Evolutionary conservation across 345 rosid species (phyloP).

Genomic region (Tarenaya hassleriana): DNA sequence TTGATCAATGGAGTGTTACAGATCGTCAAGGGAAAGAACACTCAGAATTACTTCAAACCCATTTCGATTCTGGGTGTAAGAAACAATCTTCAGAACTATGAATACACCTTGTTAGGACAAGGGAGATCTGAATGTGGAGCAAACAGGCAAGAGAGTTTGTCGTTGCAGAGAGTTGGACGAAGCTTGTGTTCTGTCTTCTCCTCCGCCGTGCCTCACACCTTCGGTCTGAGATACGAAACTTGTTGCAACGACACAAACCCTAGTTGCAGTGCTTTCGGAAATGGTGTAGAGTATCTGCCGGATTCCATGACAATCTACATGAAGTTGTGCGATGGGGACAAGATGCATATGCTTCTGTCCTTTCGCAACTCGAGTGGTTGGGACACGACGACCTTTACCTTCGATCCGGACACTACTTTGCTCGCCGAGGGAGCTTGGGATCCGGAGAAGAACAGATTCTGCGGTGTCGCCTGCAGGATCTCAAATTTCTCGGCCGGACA

Average conservation of each 20-base stretch:
- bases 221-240: slow-evolving; percentile 40
- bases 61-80: slow-evolving; percentile 56
- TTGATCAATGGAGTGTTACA: slow-evolving; percentile 60
- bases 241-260: slow-evolving; percentile 32
- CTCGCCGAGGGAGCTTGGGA: slow-evolving; percentile 84
- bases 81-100: slow-evolving; percentile 37
- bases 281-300: slow-evolving; percentile 28
- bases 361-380: slow-evolving; percentile 27
- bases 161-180: slow-evolving; percentile 19
- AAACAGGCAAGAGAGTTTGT: slow-evolving; percentile 32
- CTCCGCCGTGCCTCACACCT: slow-evolving; percentile 25
- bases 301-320: slow-evolving; percentile 35
- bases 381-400: slow-evolving; percentile 31
- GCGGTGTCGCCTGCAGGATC: slow-evolving; percentile 61
- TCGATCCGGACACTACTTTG: slow-evolving; percentile 49
- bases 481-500: slow-evolving; percentile 36
- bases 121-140: slow-evolving; percentile 29
- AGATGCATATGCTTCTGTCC: slow-evolving; percentile 41
- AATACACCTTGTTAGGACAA: slow-evolving; percentile 40
- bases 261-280: slow-evolving; percentile 42
- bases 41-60: slow-evolving; percentile 38
- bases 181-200: slow-evolving; percentile 44
- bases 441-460: slow-evolving; percentile 45
- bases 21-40: slow-evolving; percentile 31
- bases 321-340: slow-evolving; percentile 39